Conservation (phyloP, 1,139 yeast species). For the Kluyveromyces sp. region DNA sequence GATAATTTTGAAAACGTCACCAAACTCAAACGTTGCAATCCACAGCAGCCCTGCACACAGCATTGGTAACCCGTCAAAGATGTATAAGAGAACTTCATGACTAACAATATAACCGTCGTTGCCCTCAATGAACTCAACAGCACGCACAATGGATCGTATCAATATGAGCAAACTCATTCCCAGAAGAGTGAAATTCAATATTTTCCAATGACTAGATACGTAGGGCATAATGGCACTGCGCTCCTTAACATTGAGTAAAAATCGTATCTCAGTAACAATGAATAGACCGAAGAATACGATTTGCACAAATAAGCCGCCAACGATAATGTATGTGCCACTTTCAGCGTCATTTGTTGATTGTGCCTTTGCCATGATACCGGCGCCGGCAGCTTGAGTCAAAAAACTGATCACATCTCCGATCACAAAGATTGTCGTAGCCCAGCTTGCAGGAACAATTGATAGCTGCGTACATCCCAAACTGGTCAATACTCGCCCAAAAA, state of each 20-base stretch:
- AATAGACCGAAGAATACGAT: slow-evolving; percentile 36
- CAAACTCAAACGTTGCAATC: background rate
- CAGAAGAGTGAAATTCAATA: slow-evolving; percentile 25
- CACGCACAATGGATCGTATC: slow-evolving; percentile 38
- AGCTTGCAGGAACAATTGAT: slow-evolving; percentile 32
- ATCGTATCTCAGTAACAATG: slow-evolving; percentile 22
- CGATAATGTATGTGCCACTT: slow-evolving; percentile 27
- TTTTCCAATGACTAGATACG: slow-evolving; percentile 16
- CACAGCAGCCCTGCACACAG: background rate
- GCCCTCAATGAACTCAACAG: slow-evolving; percentile 38
- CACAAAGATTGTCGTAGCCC: slow-evolving; percentile 39
- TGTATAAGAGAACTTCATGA: slow-evolving; percentile 36
- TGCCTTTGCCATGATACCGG: slow-evolving; percentile 34
- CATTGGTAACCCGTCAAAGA: slow-evolving; percentile 35
- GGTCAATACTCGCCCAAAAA: slow-evolving; percentile 35
- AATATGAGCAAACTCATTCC: slow-evolving; percentile 33
- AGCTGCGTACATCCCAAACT: slow-evolving; percentile 28
- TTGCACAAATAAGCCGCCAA: slow-evolving; percentile 36
- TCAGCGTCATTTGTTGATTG: slow-evolving; percentile 6
- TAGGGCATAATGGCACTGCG: slow-evolving; percentile 1
- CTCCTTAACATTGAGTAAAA: slow-evolving; percentile 14
- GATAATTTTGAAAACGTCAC: background rate
- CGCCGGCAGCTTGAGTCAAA: slow-evolving; percentile 40
- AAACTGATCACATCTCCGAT: slow-evolving; percentile 39
- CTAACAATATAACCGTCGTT: slow-evolving; percentile 32